phyloP scores from a whole-genome alignment of 768 basidiomycete genomes.

The Dioszegia aurantiaca region DNA sequence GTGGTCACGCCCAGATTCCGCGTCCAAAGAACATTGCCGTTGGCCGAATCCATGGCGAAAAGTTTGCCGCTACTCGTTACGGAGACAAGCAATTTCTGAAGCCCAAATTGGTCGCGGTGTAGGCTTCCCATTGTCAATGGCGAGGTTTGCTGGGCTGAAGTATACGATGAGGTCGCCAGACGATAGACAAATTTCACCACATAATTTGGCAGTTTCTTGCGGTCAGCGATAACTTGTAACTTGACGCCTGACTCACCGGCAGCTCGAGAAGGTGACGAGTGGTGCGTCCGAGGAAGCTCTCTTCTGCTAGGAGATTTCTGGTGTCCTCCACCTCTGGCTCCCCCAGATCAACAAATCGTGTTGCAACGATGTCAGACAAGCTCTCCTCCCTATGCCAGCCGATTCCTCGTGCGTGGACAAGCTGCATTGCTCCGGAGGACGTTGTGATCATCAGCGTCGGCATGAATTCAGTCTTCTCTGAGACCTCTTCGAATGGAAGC shows the following conservation, averaged over 20 bases:
- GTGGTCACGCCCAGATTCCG: constrained; percentile 71
- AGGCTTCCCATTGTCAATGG: constrained; percentile 54
- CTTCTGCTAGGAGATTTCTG: constrained; percentile 41
- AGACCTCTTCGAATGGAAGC: constrained; percentile 17
- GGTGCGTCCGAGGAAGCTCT: constrained; percentile 35
- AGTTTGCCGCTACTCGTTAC: constrained; percentile 72
- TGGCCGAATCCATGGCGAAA: constrained; percentile 76
- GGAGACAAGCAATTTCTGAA: constrained; percentile 74
- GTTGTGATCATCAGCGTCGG: constrained; percentile 58
- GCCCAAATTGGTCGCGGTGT: constrained; percentile 75
- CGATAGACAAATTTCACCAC: constrained; percentile 65
- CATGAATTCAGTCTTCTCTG: constrained; percentile 17
- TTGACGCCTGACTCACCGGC: constrained; percentile 43
- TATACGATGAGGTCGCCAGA: constrained; percentile 57
- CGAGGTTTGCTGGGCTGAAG: constrained; percentile 35
- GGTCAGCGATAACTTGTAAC: neutral
- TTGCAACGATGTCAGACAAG: constrained; percentile 62
- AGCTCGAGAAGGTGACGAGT: constrained; percentile 44
- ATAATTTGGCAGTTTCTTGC: constrained; percentile 69
- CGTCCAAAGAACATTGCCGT: constrained; percentile 75
- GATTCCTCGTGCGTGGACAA: constrained; percentile 64
- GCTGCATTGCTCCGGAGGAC: constrained; percentile 71
- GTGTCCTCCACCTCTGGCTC: constrained; percentile 57
- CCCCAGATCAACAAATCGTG: constrained; percentile 75
- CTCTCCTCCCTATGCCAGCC: constrained; percentile 81